Evolutionary conservation across 768 basidiomycete genomes (phyloP).

Genomic region (Leccinum uliginosum): DNA sequence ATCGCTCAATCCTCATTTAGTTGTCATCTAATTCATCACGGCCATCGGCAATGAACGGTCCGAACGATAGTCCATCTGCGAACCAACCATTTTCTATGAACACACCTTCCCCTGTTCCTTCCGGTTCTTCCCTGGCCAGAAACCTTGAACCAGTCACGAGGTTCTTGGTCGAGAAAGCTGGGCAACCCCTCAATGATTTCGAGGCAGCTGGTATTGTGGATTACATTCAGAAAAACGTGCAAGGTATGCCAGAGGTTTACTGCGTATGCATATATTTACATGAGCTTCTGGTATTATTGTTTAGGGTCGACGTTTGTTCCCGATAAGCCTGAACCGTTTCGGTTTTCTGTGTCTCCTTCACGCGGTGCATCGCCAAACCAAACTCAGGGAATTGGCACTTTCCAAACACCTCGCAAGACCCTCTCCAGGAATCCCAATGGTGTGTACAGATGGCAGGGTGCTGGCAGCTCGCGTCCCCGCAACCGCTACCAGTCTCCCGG

Average conservation of each 20-base stretch:
- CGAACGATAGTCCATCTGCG: constrained; percentile 12
- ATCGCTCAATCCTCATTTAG: constrained; percentile 24
- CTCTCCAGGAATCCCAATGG: constrained; percentile 74
- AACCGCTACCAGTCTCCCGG: constrained; percentile 74
- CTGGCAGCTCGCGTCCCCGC: constrained; percentile 61
- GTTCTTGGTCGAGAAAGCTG: constrained; percentile 46
- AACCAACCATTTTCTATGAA: constrained; percentile 17
- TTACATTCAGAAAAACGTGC: constrained; percentile 48
- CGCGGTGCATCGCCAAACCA: constrained; percentile 27
- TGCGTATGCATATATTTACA: constrained; percentile 14
- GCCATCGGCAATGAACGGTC: constrained; percentile 14
- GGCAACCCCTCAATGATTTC: constrained; percentile 44
- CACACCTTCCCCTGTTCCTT: constrained; percentile 11
- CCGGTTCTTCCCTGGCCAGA: constrained; percentile 31
- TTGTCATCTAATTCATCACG: constrained; percentile 17
- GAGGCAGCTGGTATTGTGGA: constrained; percentile 55
- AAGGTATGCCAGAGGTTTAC: constrained; percentile 32
- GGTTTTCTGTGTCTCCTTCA: constrained; percentile 47
- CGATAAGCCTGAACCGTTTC: constrained; percentile 53
- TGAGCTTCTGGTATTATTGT: constrained; percentile 7
- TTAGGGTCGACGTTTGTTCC: constrained; percentile 23
- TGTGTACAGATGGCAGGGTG: constrained; percentile 68
- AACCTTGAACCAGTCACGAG: constrained; percentile 47
- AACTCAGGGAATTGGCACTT: constrained; percentile 8
- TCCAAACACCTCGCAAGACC: constrained; percentile 45